Conservation (phyloP, 2,329 filamentous ascomycete genomes). For the Huntiella moniliformis region DNA sequence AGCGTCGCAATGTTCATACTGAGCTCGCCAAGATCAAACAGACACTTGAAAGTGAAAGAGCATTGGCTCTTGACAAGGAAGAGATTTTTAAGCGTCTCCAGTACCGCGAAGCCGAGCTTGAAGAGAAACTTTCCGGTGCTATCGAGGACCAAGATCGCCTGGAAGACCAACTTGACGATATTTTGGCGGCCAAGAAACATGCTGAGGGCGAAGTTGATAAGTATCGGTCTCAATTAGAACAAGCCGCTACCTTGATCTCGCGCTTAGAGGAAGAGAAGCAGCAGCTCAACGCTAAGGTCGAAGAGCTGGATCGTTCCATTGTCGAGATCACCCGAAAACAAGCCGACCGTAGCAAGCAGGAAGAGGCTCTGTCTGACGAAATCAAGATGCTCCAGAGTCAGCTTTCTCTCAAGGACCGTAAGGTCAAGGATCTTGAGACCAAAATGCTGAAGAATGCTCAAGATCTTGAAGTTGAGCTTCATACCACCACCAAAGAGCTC, state of each 20-base stretch:
- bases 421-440: constrained; percentile 67
- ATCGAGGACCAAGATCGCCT: constrained; percentile 86
- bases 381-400: constrained; percentile 86
- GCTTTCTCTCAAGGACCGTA: constrained; percentile 71
- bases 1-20: constrained; percentile 66
- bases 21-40: constrained; percentile 85
- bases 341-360: constrained; percentile 54
- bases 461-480: constrained; percentile 71
- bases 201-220: constrained; percentile 70
- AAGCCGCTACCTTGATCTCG: constrained; percentile 72
- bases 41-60: constrained; percentile 83
- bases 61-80: constrained; percentile 92
- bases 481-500: constrained; percentile 60
- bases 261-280: constrained; percentile 76
- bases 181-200: constrained; percentile 75
- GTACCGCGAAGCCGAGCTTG: constrained; percentile 73
- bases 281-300: constrained; percentile 46
- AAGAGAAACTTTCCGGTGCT: constrained; percentile 79
- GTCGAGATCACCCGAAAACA: constrained; percentile 51
- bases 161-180: constrained; percentile 78
- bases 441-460: constrained; percentile 74
- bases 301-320: constrained; percentile 52
- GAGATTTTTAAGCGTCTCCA: constrained; percentile 97
- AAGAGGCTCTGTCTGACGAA: constrained; percentile 62
- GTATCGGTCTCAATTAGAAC: constrained; percentile 67